Evolutionary conservation across 768 basidiomycete species (phyloP), one percentile per base, ranked within the genome.

Genomic region (Gelatoporia subvermispora): DNA sequence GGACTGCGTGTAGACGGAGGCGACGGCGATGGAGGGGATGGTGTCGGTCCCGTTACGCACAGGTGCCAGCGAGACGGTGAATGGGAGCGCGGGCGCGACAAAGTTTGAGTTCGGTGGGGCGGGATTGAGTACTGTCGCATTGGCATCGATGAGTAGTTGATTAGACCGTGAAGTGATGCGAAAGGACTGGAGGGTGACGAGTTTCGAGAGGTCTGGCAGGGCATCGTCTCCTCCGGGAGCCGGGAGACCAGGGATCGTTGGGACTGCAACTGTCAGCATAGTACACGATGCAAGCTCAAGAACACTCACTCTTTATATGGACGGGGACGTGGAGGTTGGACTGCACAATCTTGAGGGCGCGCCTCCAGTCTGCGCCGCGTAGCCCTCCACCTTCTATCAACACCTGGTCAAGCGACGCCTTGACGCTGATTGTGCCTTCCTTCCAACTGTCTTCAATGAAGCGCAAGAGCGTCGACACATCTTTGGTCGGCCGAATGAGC

Each of bases 181-280:
- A 62, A 89, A 85, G 3, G 76, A 75, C 45, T 76, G 66, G 7
- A 91, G 68, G 0, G 75, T 79, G 42, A 90, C 62, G 4, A 90
- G 70, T 48, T 83, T 68, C 3, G 79, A 72, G 36, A 85, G 58
- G 5, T 74, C 63, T 10, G 85, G 87, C 3, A 82, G 69, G 8
- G 79, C 77, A 1, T 53, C 55, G 43, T 72, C 65, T 9, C 65
- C 56, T 15, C 81, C 82, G 3, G 84, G 82, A 17, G 65, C 63
- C 16, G 88, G 88, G 15, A 89, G 65, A 3, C 84, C 84, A 37
- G 85, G 84, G 8, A 89, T 56, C 8, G 68, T 60, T 8, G 83
- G 84, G 22, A 88, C 86, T 88, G 53, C 9, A 56, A 51, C 13
- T 47, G 52, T 49, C 40, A 49, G n/a, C 37, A 8, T 8, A n/a